Base-by-base conservation (phyloP, 371 early-diverging fungal species). In the Mucor plumbeus region DNA sequence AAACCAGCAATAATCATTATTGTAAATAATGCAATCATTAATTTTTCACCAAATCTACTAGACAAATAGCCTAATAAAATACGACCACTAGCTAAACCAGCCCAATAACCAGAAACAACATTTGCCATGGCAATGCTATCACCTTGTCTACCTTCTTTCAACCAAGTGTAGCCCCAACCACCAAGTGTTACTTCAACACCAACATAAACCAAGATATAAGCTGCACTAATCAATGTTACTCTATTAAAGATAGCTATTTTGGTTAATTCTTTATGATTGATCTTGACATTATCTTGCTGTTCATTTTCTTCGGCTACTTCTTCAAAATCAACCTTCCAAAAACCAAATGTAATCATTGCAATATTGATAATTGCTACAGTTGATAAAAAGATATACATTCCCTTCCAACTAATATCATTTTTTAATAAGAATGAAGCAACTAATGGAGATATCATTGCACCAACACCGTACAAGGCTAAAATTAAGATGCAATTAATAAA, bases 171-270 rank as follows among this genome's bases (percentile, higher is more conserved):
- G 4, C 72, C 73, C 79, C 79, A 79, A 14, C 72, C 70, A 21
- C 79, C 79, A 7, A 76, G 48, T n/a, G 76, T 76, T 4, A 79
- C 79, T 56, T 79, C 79, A 0, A 68, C 69, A 21, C 79, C 79
- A 9, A 79, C 79, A 60, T 79, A 79, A 34, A 74, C 57, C 11
- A 79, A 62, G 10, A 79, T 71, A 31, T 71, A 79, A 21, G 63
- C 53, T 3, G 79, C 74, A 40, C 76, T 67, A 36, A 76, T 59
- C 8, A 70, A 34, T 0, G 79, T 79, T 44, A 76, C 69, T 14
- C 57, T 61, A 33, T 76, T 68, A 13, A 64, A 53, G n/a, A 76
- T 63, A 5, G 76, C 71, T 35, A 41, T 56, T 34, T 65, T 65
- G n/a, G 72, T 69, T 8, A 68, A 39, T 36, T 61, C 62, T 31